These are phyloP conservation scores for Zasmidium angulare DNA, from an alignment of 2,329 filamentous ascomycete species.

Conservation along the genomic window DNA sequence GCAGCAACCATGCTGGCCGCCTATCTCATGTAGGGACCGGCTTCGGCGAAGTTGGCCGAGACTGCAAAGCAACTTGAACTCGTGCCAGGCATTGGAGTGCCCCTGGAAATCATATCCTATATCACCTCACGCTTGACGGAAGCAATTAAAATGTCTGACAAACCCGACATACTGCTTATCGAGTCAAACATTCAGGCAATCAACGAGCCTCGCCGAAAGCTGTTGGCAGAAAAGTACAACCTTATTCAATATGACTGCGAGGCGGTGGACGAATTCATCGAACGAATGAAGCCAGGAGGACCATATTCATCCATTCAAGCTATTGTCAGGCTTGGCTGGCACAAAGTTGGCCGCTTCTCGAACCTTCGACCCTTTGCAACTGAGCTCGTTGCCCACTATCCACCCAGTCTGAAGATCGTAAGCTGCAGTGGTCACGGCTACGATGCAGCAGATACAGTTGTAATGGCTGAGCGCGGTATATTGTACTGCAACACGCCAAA, in stretches of 20 bases:
- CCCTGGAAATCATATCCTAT: too few relatives aligned
- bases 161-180: slow-evolving; percentile 8
- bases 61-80: too few relatives aligned
- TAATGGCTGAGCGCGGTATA: slow-evolving; percentile 59
- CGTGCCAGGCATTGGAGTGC: too few relatives aligned
- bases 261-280: slow-evolving; percentile 38
- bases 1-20: not conserved
- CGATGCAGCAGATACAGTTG: slow-evolving; percentile 60
- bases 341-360: slow-evolving; percentile 52
- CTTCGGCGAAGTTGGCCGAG: not conserved
- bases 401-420: slow-evolving; percentile 54
- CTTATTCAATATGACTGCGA: slow-evolving; percentile 40
- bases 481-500: slow-evolving; percentile 71
- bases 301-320: slow-evolving; percentile 42
- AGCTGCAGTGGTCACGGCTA: slow-evolving; percentile 62
- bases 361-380: slow-evolving; percentile 33
- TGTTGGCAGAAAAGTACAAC: slow-evolving; percentile 35
- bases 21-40: not conserved
- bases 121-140: too few relatives aligned
- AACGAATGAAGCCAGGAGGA: slow-evolving; percentile 35
- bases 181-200: slow-evolving; percentile 12
- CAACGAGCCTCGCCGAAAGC: slow-evolving; percentile 38
- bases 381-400: slow-evolving; percentile 40
- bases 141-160: not conserved
- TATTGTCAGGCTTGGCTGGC: slow-evolving; percentile 61